phyloP scores from a whole-genome alignment of 768 basidiomycete genomes.

The Tulasnella sp. region DNA sequence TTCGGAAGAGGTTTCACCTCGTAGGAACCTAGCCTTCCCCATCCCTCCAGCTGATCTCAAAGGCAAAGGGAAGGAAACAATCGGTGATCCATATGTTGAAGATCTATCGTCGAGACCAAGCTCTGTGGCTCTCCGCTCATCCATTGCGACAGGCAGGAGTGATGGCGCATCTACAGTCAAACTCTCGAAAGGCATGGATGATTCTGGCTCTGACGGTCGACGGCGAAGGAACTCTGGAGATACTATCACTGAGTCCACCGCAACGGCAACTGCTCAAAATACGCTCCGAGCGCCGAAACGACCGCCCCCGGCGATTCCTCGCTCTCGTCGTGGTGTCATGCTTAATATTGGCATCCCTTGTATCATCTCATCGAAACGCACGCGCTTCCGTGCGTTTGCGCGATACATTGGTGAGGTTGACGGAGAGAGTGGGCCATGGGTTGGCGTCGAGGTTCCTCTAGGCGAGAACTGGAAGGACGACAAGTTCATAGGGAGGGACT shows the following conservation, averaged over 20 bases:
- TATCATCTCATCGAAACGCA: constrained; percentile 73
- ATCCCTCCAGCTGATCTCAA: too few relatives aligned
- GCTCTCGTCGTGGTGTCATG: constrained; percentile 41
- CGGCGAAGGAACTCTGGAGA: constrained; percentile 28
- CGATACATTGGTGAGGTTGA: constrained; percentile 80
- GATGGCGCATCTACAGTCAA: constrained; percentile 15
- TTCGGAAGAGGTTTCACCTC: background rate
- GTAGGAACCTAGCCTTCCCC: too few relatives aligned
- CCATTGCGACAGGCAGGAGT: background rate
- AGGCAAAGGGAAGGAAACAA: background rate
- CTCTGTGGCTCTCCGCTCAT: background rate
- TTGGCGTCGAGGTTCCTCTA: constrained; percentile 81
- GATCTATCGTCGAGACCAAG: background rate
- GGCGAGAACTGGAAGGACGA: constrained; percentile 43
- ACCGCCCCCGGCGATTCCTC: background rate
- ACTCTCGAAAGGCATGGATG: background rate
- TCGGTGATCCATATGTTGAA: background rate
- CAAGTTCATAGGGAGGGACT: constrained; percentile 51
- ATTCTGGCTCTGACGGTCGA: background rate
- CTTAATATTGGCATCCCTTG: constrained; percentile 84
- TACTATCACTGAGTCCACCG: constrained; percentile 26
- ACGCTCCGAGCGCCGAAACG: constrained; percentile 3
- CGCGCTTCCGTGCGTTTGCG: constrained; percentile 76
- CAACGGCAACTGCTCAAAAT: constrained; percentile 1
- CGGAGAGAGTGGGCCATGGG: constrained; percentile 77